Base-by-base conservation (phyloP, 1,284 basidiomycete genomes). In the Spongispora temasekensis region DNA sequence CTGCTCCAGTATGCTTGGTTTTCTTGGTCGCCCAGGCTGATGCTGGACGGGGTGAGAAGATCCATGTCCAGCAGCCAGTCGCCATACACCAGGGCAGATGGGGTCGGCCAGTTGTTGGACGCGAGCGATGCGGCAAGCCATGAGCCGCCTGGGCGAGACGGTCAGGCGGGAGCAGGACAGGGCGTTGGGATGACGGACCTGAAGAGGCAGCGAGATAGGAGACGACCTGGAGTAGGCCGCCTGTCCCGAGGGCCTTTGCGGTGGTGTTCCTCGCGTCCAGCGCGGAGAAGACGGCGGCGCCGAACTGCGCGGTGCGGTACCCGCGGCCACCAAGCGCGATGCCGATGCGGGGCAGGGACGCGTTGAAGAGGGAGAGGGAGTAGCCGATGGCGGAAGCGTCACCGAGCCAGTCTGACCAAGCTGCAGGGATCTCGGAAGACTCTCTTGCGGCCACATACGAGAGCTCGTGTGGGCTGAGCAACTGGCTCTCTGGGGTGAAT, bases 151-250 rank as follows among this genome's bases (percentile, higher is more conserved):
- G 37, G 1, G 35, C 5, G n/a, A 19, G 27, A 13, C 17, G 56
- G 54, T 55, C 21, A 56, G 59, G 34, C 42, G 42, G 34, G 23
- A 32, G 53, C 25, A 58, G 19, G 17, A 53, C 9, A 6, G 13
- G 9, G 12, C n/a, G 0, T 15, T 15, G 31, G 19, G 10, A 52
- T 21, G 34, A 71, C 75, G 55, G 60, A 83, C 88, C 88, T 58
- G 87, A 89, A 1, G 89, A 76, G 1, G 81, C 86, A 12, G 82
- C 71, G 32, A 89, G 70, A 73, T 90, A 90, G 2, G 84, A 84
- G 13, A 83, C 69, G 30, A 87, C 83, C 68, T 90, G 88, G 42
- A 89, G 74, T 1, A 90, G 71, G 3, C 89, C 89, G 4, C 87
- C 89, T 0, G 87, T 88, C 7, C 87, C 87, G 4, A 74, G 77